Evolutionary conservation across 495 filamentous ascomycete species (phyloP).

Genomic region (Articulospora tetracladia): DNA sequence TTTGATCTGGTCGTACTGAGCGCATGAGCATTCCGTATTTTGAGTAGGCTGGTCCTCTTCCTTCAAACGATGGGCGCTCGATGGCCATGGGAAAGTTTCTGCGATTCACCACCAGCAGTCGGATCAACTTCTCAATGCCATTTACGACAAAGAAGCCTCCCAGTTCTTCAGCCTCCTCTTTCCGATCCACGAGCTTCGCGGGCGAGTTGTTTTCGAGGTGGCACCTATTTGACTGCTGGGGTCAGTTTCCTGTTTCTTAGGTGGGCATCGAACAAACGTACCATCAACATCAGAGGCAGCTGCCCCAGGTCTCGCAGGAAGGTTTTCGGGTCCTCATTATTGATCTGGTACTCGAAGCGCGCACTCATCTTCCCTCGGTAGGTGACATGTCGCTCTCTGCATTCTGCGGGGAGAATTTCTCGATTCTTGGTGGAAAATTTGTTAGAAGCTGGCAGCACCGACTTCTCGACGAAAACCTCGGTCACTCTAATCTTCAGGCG

Average conservation of each 20-base stretch:
- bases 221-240: constrained; percentile 71
- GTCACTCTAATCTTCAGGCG: constrained; percentile 67
- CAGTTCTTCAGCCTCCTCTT: constrained; percentile 90
- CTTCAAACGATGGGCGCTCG: constrained; percentile 79
- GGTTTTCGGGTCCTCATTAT: constrained; percentile 78
- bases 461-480: constrained; percentile 74
- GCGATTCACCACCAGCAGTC: constrained; percentile 81
- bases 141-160: constrained; percentile 96
- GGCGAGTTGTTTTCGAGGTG: constrained; percentile 84
- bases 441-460: constrained; percentile 69
- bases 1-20: constrained; percentile 91
- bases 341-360: constrained; percentile 76
- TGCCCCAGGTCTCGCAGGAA: constrained; percentile 79
- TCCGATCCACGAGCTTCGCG: constrained; percentile 71
- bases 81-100: constrained; percentile 96
- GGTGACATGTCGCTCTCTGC: constrained; percentile 86
- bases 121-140: constrained; percentile 93
- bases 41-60: constrained; percentile 80
- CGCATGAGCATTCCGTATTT: constrained; percentile 86
- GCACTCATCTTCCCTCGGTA: constrained; percentile 85
- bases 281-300: constrained; percentile 89
- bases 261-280: constrained; percentile 28
- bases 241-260: constrained; percentile 11
- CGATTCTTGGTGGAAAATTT: constrained; percentile 72
- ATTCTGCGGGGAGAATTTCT: constrained; percentile 88